phyloP scores from a whole-genome alignment of 352 stramenopile species.

The Phytophthora boehmeriae region DNA sequence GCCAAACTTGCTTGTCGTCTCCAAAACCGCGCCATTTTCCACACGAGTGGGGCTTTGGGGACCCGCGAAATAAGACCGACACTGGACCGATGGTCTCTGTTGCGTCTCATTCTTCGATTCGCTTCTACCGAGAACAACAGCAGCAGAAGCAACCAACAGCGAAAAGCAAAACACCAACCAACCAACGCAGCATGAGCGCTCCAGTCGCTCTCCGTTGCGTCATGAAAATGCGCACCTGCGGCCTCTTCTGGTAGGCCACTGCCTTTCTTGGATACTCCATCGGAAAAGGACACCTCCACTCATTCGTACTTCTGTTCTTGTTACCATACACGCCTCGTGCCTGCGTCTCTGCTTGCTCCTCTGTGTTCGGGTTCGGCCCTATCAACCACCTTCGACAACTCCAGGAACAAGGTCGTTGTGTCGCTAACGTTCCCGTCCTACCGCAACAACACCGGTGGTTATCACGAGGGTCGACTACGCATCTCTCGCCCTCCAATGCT shows the following conservation, averaged over 20 bases:
- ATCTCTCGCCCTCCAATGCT: conserved; percentile 3
- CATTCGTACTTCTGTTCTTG: neutral
- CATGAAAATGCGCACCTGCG: conserved; percentile 18
- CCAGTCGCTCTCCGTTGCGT: conserved; percentile 10
- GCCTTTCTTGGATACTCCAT: neutral
- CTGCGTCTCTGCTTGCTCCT: neutral
- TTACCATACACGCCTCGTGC: neutral
- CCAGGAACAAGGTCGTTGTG: conserved; percentile 16
- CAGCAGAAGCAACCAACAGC: conserved; percentile 6
- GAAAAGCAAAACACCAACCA: neutral
- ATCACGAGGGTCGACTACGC: neutral
- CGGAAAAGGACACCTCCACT: neutral
- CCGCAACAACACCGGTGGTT: neutral
- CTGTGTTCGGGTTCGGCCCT: conserved; percentile 5
- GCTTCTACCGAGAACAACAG: conserved; percentile 2
- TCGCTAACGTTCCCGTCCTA: conserved; percentile 12
- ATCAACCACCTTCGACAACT: neutral
- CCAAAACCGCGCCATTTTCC: no score
- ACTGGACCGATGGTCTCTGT: conserved; percentile 1
- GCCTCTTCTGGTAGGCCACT: conserved; percentile 15
- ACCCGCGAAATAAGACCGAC: neutral
- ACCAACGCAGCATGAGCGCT: conserved; percentile 7
- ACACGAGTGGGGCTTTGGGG: no score
- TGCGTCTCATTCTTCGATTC: conserved; percentile 19
- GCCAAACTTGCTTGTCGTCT: no score